These are phyloP conservation scores for Pulveroboletus sp. DNA, from an alignment of 768 basidiomycete species.

Conservation along the genomic window DNA sequence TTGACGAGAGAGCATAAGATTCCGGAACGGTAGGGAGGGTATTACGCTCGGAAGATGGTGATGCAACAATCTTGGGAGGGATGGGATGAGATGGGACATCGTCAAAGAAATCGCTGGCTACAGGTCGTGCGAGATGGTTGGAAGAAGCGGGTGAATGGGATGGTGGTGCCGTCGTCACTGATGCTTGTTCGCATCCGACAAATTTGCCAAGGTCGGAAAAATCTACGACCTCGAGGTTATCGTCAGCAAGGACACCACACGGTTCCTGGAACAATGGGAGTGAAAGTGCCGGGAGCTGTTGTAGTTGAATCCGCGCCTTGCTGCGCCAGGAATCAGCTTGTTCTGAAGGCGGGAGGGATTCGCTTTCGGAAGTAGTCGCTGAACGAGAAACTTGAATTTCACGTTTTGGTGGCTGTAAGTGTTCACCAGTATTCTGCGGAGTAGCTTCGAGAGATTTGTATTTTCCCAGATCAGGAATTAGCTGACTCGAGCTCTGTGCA, in stretches of 20 bases:
- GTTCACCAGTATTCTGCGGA: conserved; percentile 22
- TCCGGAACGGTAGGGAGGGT: conserved; percentile 17
- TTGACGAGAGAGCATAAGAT: conserved; percentile 3
- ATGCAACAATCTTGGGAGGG: conserved; percentile 35
- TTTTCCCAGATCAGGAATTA: conserved; percentile 6
- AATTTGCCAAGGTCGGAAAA: conserved; percentile 76
- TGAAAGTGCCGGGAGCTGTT: conserved; percentile 32
- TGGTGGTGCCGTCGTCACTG: conserved; percentile 9
- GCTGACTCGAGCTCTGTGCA: conserved; percentile 5
- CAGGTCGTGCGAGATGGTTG: conserved; percentile 41
- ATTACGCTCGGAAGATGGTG: conserved; percentile 17
- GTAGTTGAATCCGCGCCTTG: conserved; percentile 34
- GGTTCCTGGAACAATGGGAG: conserved; percentile 33
- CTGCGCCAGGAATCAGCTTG: conserved; percentile 68
- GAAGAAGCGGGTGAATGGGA: conserved; percentile 17
- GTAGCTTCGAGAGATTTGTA: background rate
- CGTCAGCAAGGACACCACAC: conserved; percentile 47
- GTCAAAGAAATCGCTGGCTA: conserved; percentile 76
- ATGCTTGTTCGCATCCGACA: conserved; percentile 40
- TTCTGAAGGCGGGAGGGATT: conserved; percentile 26
- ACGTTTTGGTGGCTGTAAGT: conserved; percentile 35
- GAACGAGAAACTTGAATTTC: conserved; percentile 9
- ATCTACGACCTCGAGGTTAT: conserved; percentile 76
- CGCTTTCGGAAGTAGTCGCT: conserved; percentile 13
- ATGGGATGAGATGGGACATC: conserved; percentile 36